Evolutionary conservation across 2,329 filamentous ascomycete genomes (phyloP), one percentile per base, ranked within the genome.

Genomic region (Chaetomium strumarium): DNA sequence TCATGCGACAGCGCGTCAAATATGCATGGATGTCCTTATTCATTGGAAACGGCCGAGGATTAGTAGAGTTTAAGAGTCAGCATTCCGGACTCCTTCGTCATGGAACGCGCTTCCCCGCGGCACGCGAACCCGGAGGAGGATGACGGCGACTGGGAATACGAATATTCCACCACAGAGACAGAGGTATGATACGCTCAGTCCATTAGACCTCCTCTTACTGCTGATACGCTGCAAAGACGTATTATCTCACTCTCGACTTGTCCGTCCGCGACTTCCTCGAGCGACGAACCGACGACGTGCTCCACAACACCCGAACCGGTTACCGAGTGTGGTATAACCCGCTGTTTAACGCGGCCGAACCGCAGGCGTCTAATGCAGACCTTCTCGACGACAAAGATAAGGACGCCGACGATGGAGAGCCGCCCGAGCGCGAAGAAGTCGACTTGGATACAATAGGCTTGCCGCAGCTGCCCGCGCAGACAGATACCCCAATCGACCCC

Each of bases 131-230:
- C 37, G 7, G 54, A 53, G 14, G 72, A 82, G 54, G 78, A 84
- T 54, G 78, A 84, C 45, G 75, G 75, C 13, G 80, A 83, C 46
- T 85, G 80, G 80, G 82, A 85, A 62, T 85, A 84, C 58, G 82
- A 85, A 59, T 85, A 85, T 62, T 85, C 82, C 0, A 67, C 71
- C 2, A 83, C 79, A 0, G 81, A 85, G 61, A 83, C 75, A 13
- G 82, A 85, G 72, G 81, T 80, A 54, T 16, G 61, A 38, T 5
- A 12, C 24, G 8, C 8, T 34, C 3, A 3, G n/a, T 14, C 16
- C 37, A 39, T 17, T 20, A 7, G 16, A 4, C 16, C 14, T 14
- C 40, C 2, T n/a, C 24, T n/a, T 8, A 17, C 7, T 20, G 19
- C 48, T 56, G 33, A 52, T 46, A n/a, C 8, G 14, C 4, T 3